A percentile compares a stretch with the other conserved stretches of the same genome.
phyloP scores from a whole-genome alignment of 169 alveolate species.

The Eimeria praecox region DNA sequence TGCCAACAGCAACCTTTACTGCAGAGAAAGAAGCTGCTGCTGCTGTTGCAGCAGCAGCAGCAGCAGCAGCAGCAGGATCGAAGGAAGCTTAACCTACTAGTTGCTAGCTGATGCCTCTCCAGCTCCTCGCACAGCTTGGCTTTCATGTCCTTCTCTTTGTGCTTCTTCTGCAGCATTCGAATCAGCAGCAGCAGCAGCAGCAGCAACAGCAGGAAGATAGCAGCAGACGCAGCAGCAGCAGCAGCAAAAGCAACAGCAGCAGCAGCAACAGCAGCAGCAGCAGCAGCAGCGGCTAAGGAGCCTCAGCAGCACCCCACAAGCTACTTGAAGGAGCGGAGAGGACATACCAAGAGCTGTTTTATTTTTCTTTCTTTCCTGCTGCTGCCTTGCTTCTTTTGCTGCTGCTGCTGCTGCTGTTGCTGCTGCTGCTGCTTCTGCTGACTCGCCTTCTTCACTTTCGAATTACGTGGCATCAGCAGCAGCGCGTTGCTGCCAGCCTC shows the following conservation, averaged over 20 bases:
- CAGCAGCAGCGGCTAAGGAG: neutral
- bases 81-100: neutral
- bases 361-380: slow-evolving; percentile 50
- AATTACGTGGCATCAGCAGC: slow-evolving; percentile 57
- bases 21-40: neutral
- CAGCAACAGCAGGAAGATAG: neutral
- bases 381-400: neutral
- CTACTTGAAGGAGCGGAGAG: neutral
- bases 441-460: neutral
- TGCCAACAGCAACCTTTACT: neutral
- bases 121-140: slow-evolving; percentile 27
- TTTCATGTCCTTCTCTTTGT: slow-evolving; percentile 12
- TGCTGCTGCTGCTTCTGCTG: neutral
- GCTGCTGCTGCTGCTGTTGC: slow-evolving; percentile 10
- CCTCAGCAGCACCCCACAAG: neutral
- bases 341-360: slow-evolving; percentile 53
- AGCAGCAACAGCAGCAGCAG: neutral
- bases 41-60: neutral
- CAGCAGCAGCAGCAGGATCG: slow-evolving; percentile 16
- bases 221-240: neutral
- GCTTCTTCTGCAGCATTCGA: slow-evolving; percentile 65
- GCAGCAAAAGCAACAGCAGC: neutral
- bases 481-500: slow-evolving; percentile 49
- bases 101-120: slow-evolving; percentile 4
- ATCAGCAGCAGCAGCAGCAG: neutral